A percentile compares a stretch with the other conserved stretches of the same genome.
Evolutionary conservation across 106 monocot genomes (phyloP).

Genomic region (Phalaenopsis equestris): DNA sequence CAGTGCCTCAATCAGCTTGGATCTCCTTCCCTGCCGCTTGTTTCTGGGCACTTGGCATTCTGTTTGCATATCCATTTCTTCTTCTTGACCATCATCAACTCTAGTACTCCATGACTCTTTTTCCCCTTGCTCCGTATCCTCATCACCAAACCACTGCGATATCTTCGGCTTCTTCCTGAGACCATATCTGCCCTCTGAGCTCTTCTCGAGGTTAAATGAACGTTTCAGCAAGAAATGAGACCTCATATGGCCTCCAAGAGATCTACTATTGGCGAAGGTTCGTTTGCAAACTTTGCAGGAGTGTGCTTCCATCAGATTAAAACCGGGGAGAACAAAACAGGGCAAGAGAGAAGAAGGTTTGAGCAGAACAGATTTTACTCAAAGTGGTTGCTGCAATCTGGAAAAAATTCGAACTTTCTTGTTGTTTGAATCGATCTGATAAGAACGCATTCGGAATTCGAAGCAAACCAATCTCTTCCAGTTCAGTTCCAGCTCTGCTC

Average conservation of each 20-base stretch:
- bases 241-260: constrained; percentile 57
- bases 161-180: constrained; percentile 17
- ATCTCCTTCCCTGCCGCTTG: constrained; percentile 5
- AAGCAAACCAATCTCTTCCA: not conserved
- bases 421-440: not conserved
- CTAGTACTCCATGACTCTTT: not conserved
- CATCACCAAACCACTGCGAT: constrained; percentile 7
- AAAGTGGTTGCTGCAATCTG: not conserved
- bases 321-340: not conserved
- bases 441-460: constrained; percentile 1
- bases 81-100: constrained; percentile 6
- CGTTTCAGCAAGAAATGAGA: constrained; percentile 18
- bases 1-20: not conserved
- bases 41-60: not conserved
- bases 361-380: not conserved
- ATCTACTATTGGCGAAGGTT: constrained; percentile 28
- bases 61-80: not conserved
- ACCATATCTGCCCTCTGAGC: not conserved
- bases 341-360: not conserved
- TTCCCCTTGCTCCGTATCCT: too few relatives aligned
- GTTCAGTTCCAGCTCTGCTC: not conserved
- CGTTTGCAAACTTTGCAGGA: constrained; percentile 32
- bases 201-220: not conserved
- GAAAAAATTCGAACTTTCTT: not conserved
- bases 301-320: constrained; percentile 20